Conservation (phyloP, 2,329 filamentous ascomycete genomes). For the Pleoardoris graminearum region DNA sequence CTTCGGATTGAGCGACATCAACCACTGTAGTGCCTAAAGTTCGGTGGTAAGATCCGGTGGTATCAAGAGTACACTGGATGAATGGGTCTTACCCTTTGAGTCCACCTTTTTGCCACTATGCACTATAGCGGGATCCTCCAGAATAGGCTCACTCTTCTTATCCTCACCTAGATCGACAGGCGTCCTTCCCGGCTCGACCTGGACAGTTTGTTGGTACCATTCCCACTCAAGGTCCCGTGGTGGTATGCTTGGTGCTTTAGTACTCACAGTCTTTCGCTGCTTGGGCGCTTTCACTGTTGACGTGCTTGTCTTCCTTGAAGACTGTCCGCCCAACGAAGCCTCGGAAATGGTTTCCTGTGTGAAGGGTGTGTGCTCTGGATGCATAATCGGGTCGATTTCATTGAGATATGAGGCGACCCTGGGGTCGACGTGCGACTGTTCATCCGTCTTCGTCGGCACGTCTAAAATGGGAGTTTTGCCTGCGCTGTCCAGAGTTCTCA, state of each 20-base stretch:
- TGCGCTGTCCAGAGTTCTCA: constrained; percentile 27
- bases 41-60: background rate
- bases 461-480: constrained; percentile 24
- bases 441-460: background rate
- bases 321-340: background rate
- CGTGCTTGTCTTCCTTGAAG: constrained; percentile 19
- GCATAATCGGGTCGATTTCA: background rate
- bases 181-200: background rate
- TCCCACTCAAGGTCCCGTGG: background rate
- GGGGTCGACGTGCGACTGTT: constrained; percentile 5
- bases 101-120: constrained; percentile 18
- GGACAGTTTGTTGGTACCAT: background rate
- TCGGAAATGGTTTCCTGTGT: background rate
- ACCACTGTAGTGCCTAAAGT: constrained; percentile 6
- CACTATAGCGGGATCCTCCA: constrained; percentile 20
- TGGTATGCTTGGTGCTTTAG: background rate
- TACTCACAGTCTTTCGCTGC: background rate
- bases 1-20: background rate
- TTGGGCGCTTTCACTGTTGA: constrained; percentile 19
- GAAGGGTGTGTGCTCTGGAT: background rate
- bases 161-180: background rate
- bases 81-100: constrained; percentile 19
- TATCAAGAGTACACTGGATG: background rate
- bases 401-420: constrained; percentile 10
- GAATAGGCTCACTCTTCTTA: constrained; percentile 8